Evolutionary conservation across 2,329 filamentous ascomycete species (phyloP).

Genomic region (Colletotrichum tanaceti): DNA sequence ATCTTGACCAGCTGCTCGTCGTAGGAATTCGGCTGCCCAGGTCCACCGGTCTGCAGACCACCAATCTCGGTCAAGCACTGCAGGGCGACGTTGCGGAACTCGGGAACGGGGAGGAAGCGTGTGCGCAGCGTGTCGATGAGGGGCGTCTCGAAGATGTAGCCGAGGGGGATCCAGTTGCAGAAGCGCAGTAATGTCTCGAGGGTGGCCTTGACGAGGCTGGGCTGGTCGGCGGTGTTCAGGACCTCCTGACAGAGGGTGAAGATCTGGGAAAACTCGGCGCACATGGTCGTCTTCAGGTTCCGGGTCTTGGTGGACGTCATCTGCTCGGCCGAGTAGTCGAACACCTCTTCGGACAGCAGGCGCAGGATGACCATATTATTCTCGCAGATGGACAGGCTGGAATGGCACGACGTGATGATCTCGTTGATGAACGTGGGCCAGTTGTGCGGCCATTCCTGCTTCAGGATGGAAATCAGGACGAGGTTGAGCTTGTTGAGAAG

Average conservation of each 20-base stretch:
- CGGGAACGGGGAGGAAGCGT: constrained; percentile 90
- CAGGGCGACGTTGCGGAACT: constrained; percentile 96
- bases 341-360: constrained; percentile 95
- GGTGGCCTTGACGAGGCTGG: constrained; percentile 93
- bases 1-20: constrained; percentile 97
- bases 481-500: constrained; percentile 98
- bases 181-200: constrained; percentile 95
- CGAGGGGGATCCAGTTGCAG: constrained; percentile 98
- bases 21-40: constrained; percentile 76
- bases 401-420: constrained; percentile 96
- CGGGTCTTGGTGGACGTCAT: constrained; percentile 99
- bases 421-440: constrained; percentile 99
- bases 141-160: constrained; percentile 98
- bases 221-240: constrained; percentile 86
- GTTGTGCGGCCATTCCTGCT: constrained; percentile 99
- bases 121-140: constrained; percentile 95
- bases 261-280: constrained; percentile 97
- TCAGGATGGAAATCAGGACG: constrained; percentile 95
- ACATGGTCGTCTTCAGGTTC: constrained; percentile 98
- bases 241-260: constrained; percentile 98
- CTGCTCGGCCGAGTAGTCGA: constrained; percentile 97
- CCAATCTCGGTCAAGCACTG: constrained; percentile 98
- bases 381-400: constrained; percentile 96
- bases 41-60: constrained; percentile 84
- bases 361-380: constrained; percentile 99